Evolutionary conservation across 768 basidiomycete species (phyloP).

Genomic region (Collybia nuda): DNA sequence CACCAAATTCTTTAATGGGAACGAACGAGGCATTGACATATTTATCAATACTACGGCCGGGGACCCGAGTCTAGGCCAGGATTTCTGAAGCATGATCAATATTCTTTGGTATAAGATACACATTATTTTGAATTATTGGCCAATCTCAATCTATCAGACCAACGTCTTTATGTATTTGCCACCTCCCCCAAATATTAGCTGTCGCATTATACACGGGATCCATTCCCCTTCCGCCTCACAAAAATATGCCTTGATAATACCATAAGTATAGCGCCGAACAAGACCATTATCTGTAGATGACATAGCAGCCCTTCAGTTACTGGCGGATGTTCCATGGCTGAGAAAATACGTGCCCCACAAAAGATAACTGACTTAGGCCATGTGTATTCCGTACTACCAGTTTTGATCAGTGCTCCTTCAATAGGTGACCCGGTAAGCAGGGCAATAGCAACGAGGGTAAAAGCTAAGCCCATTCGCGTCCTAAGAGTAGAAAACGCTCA

Average conservation of each 20-base stretch:
- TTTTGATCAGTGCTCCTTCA: conserved; percentile 42
- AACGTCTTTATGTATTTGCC: too few relatives aligned
- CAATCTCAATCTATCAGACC: too few relatives aligned
- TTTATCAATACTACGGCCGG: too few relatives aligned
- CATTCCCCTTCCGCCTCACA: conserved; percentile 10
- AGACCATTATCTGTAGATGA: conserved; percentile 16
- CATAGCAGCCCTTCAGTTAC: background rate
- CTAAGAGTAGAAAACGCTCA: conserved; percentile 19
- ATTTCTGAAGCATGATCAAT: too few relatives aligned
- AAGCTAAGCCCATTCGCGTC: conserved; percentile 48
- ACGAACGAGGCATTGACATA: too few relatives aligned
- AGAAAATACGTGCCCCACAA: conserved; percentile 32
- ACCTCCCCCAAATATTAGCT: too few relatives aligned
- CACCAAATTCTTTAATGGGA: too few relatives aligned
- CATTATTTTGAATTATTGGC: too few relatives aligned
- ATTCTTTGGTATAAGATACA: too few relatives aligned
- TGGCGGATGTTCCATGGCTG: background rate
- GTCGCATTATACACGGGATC: conserved; percentile 6
- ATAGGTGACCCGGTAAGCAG: conserved; percentile 50
- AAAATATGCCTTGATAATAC: conserved; percentile 17
- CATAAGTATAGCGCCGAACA: conserved; percentile 15
- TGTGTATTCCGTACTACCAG: conserved; percentile 16
- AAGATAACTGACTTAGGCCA: conserved; percentile 42
- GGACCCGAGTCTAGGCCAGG: too few relatives aligned
- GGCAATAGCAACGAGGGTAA: conserved; percentile 44